Evolutionary conservation across 768 basidiomycete species (phyloP), one percentile per base, ranked within the genome.

Genomic region (Agaricus bisporus): DNA sequence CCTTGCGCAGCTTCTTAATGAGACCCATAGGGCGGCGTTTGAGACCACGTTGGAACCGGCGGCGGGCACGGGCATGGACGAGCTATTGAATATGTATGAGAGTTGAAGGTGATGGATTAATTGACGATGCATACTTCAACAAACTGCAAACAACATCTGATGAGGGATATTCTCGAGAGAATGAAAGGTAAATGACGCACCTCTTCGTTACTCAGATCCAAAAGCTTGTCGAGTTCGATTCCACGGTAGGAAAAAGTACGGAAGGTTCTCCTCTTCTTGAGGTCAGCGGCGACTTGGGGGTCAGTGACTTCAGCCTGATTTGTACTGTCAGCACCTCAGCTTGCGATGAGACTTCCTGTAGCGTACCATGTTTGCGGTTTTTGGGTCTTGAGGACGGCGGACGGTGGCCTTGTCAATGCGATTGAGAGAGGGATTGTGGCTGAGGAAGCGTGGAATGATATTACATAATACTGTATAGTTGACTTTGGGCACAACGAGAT

Each of bases 221-320:
- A 77, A 70, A 98, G 91, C 75, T 97, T 93, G 70, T 98, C 94
- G 63, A 99, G 90, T 80, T 95, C 95, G 64, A 99, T 76, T 64
- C 97, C 97, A 66, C 97, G 90, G 85, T 94, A 99, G 35, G 91
- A 91, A 80, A 95, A 98, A 65, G 95, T 98, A 67, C 92, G 90
- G 89, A 98, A 98, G 55, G 93, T 95, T 67, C 97, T 80, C 84
- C 86, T 94, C 81, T 94, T 95, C 88, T 97, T 97, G 77, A 95
- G 82, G 71, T 95, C 95, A 58, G 95, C 95, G 64, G 95, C 97
- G 70, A 91, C 74, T 72, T 84, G 73, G 67, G 94, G 92, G 73
- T 97, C 94, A 73, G 95, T 95, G 63, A 93, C 78, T 71, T 92
- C 91, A 73, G 91, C 87, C 91, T 93, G 54, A 41, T 42, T 9